Base-by-base conservation (phyloP, 331 rosid species). In the Quercus lobata region DNA sequence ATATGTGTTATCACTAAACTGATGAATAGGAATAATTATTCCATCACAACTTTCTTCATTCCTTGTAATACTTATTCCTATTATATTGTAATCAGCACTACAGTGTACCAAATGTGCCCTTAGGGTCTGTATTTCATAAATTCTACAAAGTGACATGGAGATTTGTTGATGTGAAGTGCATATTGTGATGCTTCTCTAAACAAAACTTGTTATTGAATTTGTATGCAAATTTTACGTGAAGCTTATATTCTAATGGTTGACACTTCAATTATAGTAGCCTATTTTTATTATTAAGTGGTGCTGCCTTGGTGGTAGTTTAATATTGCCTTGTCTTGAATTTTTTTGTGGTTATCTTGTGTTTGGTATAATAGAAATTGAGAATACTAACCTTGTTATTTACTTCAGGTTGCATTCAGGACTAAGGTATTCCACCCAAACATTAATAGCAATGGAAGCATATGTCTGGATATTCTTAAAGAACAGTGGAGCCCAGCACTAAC, bases 401-500 rank as follows among this genome's bases (percentile, higher is more conserved):
- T 80, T 87, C 94, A 92, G 98, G 98, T 94, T 80, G 98, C 97
- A 25, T 92, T 94, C 75, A 88, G 97, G 94, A 94, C 98, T 12
- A 90, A 90, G 92, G 97, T 94, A 19, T 94, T 92, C 88, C 98
- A 94, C 85, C 97, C 97, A 41, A 92, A 91, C 86, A 88, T 91
- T 82, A 92, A 92, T 74, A 91, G 94, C 77, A 89, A 92, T 49
- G 97, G 97, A 80, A 94, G 97, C 75, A 94, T 94, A 65, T 94
- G 98, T 76, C 89, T 94, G 58, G 98, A 94, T 88, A 94, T 94
- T 86, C 97, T 92, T 70, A 94, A 94, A 81, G 98, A 94, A 82
- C 98, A 89, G 60, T 94, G 98, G 97, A 94, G 98, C 80, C 98
- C 98, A 32, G 96, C 97, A 5, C 86, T 94, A 57, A 90, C 93